Base-by-base conservation (phyloP, 805 yeast species). In the Starmerella lactis-condensi region DNA sequence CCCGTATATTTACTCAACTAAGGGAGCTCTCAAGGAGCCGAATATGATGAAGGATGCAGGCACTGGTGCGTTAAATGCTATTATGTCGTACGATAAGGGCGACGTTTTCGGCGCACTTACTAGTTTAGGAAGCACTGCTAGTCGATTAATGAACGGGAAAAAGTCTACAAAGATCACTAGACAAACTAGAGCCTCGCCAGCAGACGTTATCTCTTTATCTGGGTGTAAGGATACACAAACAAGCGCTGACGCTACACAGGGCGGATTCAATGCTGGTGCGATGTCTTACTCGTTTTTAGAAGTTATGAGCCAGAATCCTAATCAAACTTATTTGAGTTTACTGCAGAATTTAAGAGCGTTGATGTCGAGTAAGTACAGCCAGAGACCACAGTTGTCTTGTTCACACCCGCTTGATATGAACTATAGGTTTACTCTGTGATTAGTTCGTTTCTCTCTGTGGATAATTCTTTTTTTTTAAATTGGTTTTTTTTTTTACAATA, bases 151-250 rank as follows among this genome's bases (percentile, higher is more conserved):
- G 30, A 29, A 17, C 11, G 43, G 46, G 14, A 34, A 39, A 28
- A 22, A 25, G n/a, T 37, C 33, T 8, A 22, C 34, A 6, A 20
- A 34, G 12, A n/a, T 16, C 4, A 38, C 38, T 20, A 25, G 39
- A 7, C 65, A 64, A 40, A 56, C 64, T 18, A 77, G 75, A 47
- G 66, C 72, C 41, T 66, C 81, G 0, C 67, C 81, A 1, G 83
- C 85, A 2, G 92, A 78, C 53, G 76, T 72, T 13, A 65, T 78
- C 16, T 65, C 69, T 53, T 57, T 78, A 33, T 70, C 81, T 3
- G 93, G 92, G 4, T 79, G 92, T 42, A 76, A 75, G 48, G 93
- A 78, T 53, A 62, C 67, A 31, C 92, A 78, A 54, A 78, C 92
- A 0, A 66, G 75, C 34, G 92, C 92, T 5, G 92, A 78, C 52